Conservation (phyloP, 768 basidiomycete species). For the Hortiboletus campestris region DNA sequence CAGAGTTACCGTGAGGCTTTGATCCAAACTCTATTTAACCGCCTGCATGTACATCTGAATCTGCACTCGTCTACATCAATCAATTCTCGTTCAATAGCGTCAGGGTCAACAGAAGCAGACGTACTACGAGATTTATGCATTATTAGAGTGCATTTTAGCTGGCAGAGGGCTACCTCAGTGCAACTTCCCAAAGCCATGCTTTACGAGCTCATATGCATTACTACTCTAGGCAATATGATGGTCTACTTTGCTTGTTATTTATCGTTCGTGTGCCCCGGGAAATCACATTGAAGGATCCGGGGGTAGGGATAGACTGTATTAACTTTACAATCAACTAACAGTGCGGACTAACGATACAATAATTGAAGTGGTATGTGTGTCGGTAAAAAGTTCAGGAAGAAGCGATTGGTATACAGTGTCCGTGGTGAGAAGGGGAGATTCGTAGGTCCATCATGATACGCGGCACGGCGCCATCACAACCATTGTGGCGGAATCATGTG, state of each 20-base stretch:
- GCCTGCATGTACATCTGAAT: not conserved
- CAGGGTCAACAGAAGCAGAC: not conserved
- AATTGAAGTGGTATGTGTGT: constrained; percentile 1
- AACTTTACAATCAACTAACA: not conserved
- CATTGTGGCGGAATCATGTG: constrained; percentile 12
- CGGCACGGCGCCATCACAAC: constrained; percentile 13
- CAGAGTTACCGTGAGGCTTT: not conserved
- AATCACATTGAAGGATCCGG: not conserved
- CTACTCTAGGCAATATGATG: no score
- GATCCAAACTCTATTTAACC: not conserved
- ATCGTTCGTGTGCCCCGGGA: not conserved
- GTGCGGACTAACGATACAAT: constrained; percentile 8
- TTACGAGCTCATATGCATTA: no score
- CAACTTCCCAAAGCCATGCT: no score
- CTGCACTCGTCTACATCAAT: not conserved
- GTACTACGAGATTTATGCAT: no score
- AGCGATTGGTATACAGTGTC: constrained; percentile 4
- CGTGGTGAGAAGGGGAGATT: not conserved
- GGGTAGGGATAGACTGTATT: not conserved
- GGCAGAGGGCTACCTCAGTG: no score
- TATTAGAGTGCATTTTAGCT: no score
- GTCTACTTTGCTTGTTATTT: not conserved
- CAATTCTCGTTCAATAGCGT: not conserved
- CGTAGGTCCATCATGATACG: constrained; percentile 5
- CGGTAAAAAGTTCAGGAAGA: not conserved